Conservation (phyloP, 2,329 filamentous ascomycete species). For the Fusarium anguioides region DNA sequence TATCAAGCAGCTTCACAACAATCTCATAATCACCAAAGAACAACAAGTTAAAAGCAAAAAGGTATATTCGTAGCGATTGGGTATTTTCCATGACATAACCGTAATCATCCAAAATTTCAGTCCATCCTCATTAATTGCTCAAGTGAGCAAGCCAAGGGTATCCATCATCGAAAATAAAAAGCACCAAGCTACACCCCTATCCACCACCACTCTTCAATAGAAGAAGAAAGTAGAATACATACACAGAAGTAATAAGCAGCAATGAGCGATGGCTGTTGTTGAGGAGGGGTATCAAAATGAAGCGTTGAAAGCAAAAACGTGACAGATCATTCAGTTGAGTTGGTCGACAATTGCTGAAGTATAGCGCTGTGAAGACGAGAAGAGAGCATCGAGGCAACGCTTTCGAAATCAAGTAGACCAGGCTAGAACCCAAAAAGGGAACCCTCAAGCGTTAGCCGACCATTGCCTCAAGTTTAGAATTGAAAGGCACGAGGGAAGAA, state of each 20-base stretch:
- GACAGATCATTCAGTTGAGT: background rate
- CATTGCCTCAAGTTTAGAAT: conserved; percentile 28
- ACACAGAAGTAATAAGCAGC: conserved; percentile 15
- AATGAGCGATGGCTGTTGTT: background rate
- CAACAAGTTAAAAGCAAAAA: background rate
- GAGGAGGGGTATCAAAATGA: conserved; percentile 35
- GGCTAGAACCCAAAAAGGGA: conserved; percentile 45
- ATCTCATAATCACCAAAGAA: too few relatives aligned
- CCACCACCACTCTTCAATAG: background rate
- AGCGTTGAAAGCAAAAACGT: conserved; percentile 12
- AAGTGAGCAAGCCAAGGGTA: conserved; percentile 31
- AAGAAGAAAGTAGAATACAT: conserved; percentile 31
- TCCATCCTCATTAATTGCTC: conserved; percentile 29
- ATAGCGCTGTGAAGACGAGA: conserved; percentile 37
- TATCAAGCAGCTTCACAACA: background rate
- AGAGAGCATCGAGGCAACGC: conserved; percentile 18
- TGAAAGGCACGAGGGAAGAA: conserved; percentile 24
- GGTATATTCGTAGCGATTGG: conserved; percentile 35
- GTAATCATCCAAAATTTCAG: conserved; percentile 10
- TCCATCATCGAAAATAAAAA: conserved; percentile 12
- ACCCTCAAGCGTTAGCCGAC: conserved; percentile 48
- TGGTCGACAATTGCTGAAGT: conserved; percentile 4
- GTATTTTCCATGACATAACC: conserved; percentile 29
- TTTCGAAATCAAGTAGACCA: conserved; percentile 53
- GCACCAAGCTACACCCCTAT: background rate